These are phyloP conservation scores for Pelargonium nanum DNA, from an alignment of 345 rosid species.

Conservation along the genomic window DNA sequence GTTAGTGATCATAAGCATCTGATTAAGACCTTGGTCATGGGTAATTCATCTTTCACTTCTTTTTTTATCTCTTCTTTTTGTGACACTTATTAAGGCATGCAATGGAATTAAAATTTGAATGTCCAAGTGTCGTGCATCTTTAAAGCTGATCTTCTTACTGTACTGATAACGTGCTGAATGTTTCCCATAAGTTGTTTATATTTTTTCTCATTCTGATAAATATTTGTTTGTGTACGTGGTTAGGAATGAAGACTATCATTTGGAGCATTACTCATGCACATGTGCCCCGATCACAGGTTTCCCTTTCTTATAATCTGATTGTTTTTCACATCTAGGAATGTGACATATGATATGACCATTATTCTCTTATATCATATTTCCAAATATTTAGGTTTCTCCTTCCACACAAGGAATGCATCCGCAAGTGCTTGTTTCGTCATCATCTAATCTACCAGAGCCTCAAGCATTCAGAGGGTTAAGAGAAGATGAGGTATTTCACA, in stretches of 20 bases:
- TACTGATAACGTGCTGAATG: neutral
- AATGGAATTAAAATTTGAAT: neutral
- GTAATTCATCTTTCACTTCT: constrained; percentile 34
- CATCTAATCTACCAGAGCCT: constrained; percentile 48
- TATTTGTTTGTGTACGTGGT: constrained; percentile 15
- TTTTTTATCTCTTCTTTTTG: constrained; percentile 6
- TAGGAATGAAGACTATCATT: constrained; percentile 96
- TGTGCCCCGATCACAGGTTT: constrained; percentile 90
- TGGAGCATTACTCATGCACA: constrained; percentile 99
- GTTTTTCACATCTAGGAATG: neutral
- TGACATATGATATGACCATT: neutral
- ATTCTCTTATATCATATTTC: constrained; percentile 16
- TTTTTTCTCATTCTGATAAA: neutral
- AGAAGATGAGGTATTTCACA: constrained; percentile 79
- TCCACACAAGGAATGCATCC: constrained; percentile 51
- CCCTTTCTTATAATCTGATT: constrained; percentile 1
- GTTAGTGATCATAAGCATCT: constrained; percentile 92
- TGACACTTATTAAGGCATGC: neutral
- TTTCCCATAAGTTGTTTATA: constrained; percentile 1
- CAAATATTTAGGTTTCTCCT: constrained; percentile 39
- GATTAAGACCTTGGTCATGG: constrained; percentile 97
- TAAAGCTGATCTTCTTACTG: neutral
- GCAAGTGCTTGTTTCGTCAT: constrained; percentile 54
- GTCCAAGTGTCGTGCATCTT: constrained; percentile 3
- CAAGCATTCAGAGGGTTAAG: constrained; percentile 91